These are phyloP conservation scores for Collariella sp. DNA, from an alignment of 495 filamentous ascomycete genomes.

Conservation along the genomic window DNA sequence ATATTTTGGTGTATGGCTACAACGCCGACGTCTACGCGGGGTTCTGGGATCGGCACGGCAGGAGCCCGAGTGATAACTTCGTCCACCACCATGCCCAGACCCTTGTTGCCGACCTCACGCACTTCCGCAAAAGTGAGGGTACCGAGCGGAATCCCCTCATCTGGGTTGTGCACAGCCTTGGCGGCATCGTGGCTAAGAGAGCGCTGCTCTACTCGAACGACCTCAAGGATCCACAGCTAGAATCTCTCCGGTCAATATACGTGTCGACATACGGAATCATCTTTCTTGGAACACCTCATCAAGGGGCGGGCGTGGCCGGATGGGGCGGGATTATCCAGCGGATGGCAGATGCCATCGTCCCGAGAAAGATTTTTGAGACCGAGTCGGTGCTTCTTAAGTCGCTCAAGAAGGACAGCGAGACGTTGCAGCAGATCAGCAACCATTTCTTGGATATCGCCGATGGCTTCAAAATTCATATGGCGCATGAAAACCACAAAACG, in stretches of 20 bases:
- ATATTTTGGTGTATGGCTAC: conserved; percentile 78
- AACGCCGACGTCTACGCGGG: conserved; percentile 64
- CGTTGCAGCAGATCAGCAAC: conserved; percentile 69
- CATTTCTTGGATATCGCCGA: conserved; percentile 66
- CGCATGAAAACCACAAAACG: conserved; percentile 60
- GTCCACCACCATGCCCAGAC: conserved; percentile 79
- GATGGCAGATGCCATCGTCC: conserved; percentile 62
- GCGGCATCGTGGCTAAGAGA: conserved; percentile 73
- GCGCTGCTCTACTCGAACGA: conserved; percentile 51
- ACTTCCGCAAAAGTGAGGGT: conserved; percentile 46
- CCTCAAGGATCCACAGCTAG: conserved; percentile 54
- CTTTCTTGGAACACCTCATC: conserved; percentile 84
- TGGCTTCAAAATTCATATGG: conserved; percentile 59
- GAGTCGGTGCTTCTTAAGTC: conserved; percentile 62
- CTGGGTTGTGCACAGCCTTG: conserved; percentile 77
- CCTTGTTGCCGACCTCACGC: conserved; percentile 52
- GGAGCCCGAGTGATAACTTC: conserved; percentile 54
- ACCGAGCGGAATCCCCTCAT: conserved; percentile 63
- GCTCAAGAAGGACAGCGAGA: conserved; percentile 70
- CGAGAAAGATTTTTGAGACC: conserved; percentile 60
- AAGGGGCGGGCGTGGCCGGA: conserved; percentile 64
- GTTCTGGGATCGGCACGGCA: conserved; percentile 40
- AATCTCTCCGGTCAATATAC: conserved; percentile 68
- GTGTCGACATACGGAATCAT: conserved; percentile 79
- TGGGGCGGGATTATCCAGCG: conserved; percentile 69